Evolutionary conservation across 805 yeast genomes (phyloP).

Genomic region (Candida maltosa): DNA sequence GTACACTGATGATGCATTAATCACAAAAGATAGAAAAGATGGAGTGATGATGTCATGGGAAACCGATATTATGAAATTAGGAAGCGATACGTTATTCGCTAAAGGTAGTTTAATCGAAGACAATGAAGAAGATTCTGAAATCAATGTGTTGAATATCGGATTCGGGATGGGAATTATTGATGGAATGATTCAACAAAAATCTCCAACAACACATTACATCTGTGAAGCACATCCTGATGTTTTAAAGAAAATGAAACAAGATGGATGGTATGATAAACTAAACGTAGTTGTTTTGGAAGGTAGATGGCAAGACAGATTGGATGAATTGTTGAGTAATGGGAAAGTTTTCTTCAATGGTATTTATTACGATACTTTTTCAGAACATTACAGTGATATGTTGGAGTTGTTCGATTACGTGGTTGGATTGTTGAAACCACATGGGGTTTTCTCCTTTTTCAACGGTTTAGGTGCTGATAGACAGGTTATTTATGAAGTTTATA

Average conservation of each 20-base stretch:
- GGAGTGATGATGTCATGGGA: slow-evolving; percentile 99
- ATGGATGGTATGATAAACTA: slow-evolving; percentile 80
- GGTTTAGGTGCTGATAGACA: slow-evolving; percentile 57
- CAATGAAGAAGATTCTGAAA: slow-evolving; percentile 28
- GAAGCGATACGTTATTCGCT: slow-evolving; percentile 67
- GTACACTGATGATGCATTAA: slow-evolving; percentile 64
- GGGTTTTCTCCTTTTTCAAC: slow-evolving; percentile 86
- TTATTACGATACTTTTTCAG: slow-evolving; percentile 91
- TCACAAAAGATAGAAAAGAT: slow-evolving; percentile 71
- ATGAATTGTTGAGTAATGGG: slow-evolving; percentile 54
- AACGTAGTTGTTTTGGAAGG: slow-evolving; percentile 78
- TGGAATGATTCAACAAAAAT: slow-evolving; percentile 56
- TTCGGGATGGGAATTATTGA: slow-evolving; percentile 98
- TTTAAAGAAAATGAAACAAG: slow-evolving; percentile 56
- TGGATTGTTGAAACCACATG: slow-evolving; percentile 78
- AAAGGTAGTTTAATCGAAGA: slow-evolving; percentile 30
- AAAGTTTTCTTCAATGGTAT: slow-evolving; percentile 85
- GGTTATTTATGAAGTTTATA: slow-evolving; percentile 64
- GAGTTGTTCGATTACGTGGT: slow-evolving; percentile 79
- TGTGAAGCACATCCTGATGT: slow-evolving; percentile 96
- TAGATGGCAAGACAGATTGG: slow-evolving; percentile 87
- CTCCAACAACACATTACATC: slow-evolving; percentile 74
- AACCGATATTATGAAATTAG: slow-evolving; percentile 71
- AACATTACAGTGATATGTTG: slow-evolving; percentile 85
- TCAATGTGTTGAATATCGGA: slow-evolving; percentile 76